These are phyloP conservation scores for Dactylonectria estremocensis DNA, from an alignment of 2,329 filamentous ascomycete genomes.

Conservation along the genomic window DNA sequence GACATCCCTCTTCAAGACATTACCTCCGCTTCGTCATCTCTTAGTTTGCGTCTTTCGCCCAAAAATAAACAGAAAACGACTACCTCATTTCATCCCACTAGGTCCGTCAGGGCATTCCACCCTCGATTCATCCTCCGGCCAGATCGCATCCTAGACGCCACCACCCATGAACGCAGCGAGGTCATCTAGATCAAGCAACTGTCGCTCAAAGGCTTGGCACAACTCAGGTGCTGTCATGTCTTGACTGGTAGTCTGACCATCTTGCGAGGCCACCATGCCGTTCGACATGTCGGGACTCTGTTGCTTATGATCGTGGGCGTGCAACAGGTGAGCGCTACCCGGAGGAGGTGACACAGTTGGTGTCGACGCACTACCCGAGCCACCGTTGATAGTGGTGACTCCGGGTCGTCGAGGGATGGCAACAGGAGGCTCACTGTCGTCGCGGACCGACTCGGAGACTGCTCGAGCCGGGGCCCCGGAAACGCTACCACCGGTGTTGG, in stretches of 20 bases:
- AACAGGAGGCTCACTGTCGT: constrained; percentile 68
- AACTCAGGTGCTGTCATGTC: constrained; percentile 74
- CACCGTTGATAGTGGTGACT: constrained; percentile 73
- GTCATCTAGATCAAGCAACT: constrained; percentile 73
- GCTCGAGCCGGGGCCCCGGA: constrained; percentile 54
- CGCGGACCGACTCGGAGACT: constrained; percentile 60
- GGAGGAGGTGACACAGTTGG: constrained; percentile 64
- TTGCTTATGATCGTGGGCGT: constrained; percentile 55
- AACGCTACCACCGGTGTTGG: constrained; percentile 38
- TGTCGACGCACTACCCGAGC: constrained; percentile 64
- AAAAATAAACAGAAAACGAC: constrained; percentile 22
- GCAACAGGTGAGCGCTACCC: constrained; percentile 41
- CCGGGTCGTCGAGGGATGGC: constrained; percentile 66
- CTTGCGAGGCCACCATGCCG: constrained; percentile 50
- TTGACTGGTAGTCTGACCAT: constrained; percentile 55
- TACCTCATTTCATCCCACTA: constrained; percentile 26
- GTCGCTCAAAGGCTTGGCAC: constrained; percentile 72
- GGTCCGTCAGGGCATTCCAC: neutral
- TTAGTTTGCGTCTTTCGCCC: neutral
- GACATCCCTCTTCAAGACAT: constrained; percentile 24
- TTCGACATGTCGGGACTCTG: constrained; percentile 54
- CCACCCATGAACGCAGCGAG: constrained; percentile 75
- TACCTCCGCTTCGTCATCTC: constrained; percentile 19
- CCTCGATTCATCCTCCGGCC: neutral
- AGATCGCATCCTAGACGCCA: constrained; percentile 61